A percentile compares a stretch with the other conserved stretches of the same genome.
These are phyloP conservation scores for Aspergillus nidulans DNA, from an alignment of 495 filamentous ascomycete species.

Conservation along the genomic window DNA sequence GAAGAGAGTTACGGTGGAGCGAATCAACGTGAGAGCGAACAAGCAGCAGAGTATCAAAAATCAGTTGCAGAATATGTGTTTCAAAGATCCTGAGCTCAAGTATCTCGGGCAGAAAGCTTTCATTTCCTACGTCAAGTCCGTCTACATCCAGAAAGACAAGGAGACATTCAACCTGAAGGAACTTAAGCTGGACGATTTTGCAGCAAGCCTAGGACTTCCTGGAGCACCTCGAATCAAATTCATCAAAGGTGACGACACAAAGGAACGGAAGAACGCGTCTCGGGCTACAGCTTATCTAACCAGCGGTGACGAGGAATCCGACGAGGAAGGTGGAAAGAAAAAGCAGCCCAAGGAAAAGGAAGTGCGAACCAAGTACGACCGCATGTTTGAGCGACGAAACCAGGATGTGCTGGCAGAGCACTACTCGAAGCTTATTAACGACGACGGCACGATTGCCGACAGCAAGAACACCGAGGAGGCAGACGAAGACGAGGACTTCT, in stretches of 20 bases:
- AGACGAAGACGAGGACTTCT: slow-evolving; percentile 72
- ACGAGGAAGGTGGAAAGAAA: slow-evolving; percentile 38
- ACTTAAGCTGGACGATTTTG: slow-evolving; percentile 78
- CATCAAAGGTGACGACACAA: slow-evolving; percentile 79
- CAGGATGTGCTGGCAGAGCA: slow-evolving; percentile 91
- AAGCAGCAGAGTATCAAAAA: slow-evolving; percentile 83
- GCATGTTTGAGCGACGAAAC: slow-evolving; percentile 94
- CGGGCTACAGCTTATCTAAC: slow-evolving; percentile 49
- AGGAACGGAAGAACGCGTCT: slow-evolving; percentile 81
- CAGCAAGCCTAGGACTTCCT: slow-evolving; percentile 78
- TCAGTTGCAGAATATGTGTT: slow-evolving; percentile 87
- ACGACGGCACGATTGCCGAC: slow-evolving; percentile 49
- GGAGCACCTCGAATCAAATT: slow-evolving; percentile 90
- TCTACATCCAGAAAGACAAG: slow-evolving; percentile 88
- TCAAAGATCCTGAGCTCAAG: slow-evolving; percentile 90
- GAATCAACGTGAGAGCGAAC: slow-evolving; percentile 78
- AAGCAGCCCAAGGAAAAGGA: slow-evolving; percentile 47
- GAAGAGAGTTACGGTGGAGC: slow-evolving; percentile 81
- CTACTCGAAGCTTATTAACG: slow-evolving; percentile 78
- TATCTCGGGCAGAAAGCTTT: slow-evolving; percentile 97
- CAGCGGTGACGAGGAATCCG: slow-evolving; percentile 50
- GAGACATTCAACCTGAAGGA: slow-evolving; percentile 80
- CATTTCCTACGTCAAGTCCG: slow-evolving; percentile 74
- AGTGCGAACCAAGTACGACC: slow-evolving; percentile 88
- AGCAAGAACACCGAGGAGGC: slow-evolving; percentile 43